Evolutionary conservation across 2,329 filamentous ascomycete species (phyloP).

Genomic region (Pestalotiopsis sp.): DNA sequence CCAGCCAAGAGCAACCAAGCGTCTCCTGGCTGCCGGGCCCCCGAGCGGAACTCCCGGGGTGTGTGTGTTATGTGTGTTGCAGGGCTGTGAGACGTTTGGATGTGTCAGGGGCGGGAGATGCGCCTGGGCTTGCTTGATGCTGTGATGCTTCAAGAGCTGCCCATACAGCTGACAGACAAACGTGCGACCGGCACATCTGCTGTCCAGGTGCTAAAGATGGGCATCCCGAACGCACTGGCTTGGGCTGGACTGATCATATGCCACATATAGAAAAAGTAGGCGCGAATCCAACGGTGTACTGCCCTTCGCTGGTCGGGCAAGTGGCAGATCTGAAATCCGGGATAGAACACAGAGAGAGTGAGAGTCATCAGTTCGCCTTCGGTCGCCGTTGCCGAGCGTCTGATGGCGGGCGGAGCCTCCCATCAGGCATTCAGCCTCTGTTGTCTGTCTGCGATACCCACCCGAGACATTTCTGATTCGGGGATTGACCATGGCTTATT

Average conservation of each 20-base stretch:
- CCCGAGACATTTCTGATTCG: background rate
- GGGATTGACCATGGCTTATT: background rate
- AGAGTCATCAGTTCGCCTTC: background rate
- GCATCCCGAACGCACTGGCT: background rate
- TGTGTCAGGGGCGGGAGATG: slow-evolving; percentile 10
- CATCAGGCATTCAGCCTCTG: background rate
- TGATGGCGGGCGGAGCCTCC: background rate
- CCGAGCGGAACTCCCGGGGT: background rate
- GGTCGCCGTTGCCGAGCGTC: background rate
- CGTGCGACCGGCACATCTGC: background rate
- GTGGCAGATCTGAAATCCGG: background rate
- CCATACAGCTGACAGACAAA: background rate
- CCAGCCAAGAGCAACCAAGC: background rate
- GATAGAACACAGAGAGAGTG: too few species aligned
- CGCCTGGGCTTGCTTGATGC: background rate
- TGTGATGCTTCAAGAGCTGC: too few species aligned
- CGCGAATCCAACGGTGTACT: background rate
- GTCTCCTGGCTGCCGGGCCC: background rate
- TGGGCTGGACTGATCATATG: background rate
- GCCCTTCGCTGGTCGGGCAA: background rate
- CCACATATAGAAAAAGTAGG: background rate
- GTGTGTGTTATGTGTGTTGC: background rate
- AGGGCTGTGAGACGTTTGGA: slow-evolving; percentile 13
- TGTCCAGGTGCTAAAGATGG: background rate
- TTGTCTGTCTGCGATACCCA: background rate